Evolutionary conservation across 1,139 yeast genomes (phyloP), one percentile per base, ranked within the genome.

Genomic region (Yamadazyma diddensiae): DNA sequence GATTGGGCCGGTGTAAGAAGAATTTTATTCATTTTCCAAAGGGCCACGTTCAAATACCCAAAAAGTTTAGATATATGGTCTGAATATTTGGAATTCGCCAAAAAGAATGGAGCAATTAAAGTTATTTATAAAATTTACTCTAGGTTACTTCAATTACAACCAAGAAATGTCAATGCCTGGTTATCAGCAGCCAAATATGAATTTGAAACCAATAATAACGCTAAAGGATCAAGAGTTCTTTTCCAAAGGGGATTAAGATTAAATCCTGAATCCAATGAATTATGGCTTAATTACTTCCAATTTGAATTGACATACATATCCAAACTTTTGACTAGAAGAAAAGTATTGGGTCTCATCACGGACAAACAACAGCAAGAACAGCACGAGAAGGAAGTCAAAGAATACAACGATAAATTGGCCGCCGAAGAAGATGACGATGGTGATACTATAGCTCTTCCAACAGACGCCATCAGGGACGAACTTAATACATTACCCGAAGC

Each of bases 181-280:
- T 76, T 92, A 33, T 77, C 88, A 50, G 97, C 97, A 15, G 97
- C 97, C 29, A 86, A 86, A 53, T 88, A 87, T 57, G 97, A 94
- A 60, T 81, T 86, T 49, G 96, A 92, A 49, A 74, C 73, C 26
- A 88, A 92, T 57, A 85, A 92, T 31, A 85, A 88, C 49, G 88
- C 95, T 34, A 79, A 83, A 52, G 94, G 95, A 27, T 94, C 97
- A 12, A 74, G 99, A 59, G 75, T 77, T 9, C 70, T 92, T 28
- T 80, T 90, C 60, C 97, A 90, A 57, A 75, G 86, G 45, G 95
- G 83, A 21, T 66, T 94, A 29, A 73, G 95, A 53, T 82, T 94
- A 53, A 90, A 92, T 52, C 74, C 83, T 5, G 92, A 86, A 31
- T 75, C 82, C 2, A 57, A 68, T 12, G 75, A 73, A 36, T 67